phyloP scores from a whole-genome alignment of 345 rosid genomes.

The Alliaria petiolata region DNA sequence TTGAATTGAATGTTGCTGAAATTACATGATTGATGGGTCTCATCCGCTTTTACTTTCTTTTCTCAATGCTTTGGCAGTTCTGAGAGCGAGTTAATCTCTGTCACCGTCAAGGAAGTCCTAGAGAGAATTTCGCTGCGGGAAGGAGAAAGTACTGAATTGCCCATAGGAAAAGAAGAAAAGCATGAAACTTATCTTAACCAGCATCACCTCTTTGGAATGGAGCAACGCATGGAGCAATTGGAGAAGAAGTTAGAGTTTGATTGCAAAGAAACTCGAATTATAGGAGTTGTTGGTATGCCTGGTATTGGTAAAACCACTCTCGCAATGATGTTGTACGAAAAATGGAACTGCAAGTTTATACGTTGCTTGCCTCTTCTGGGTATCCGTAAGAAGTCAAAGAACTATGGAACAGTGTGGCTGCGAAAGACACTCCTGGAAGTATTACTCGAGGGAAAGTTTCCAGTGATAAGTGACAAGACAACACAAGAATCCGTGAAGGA shows the following conservation, averaged over 20 bases:
- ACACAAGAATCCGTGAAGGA: neutral
- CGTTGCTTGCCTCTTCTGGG: neutral
- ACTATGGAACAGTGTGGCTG: neutral
- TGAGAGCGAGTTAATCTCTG: neutral
- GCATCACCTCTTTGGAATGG: neutral
- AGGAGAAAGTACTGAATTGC: no score
- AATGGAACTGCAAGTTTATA: neutral
- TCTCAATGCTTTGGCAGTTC: no score
- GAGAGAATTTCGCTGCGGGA: neutral
- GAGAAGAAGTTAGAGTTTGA: conserved; percentile 2
- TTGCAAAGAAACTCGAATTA: conserved; percentile 5
- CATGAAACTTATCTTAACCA: neutral
- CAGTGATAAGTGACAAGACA: neutral
- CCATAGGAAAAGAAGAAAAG: neutral
- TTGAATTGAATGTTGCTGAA: neutral
- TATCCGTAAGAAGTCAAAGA: neutral
- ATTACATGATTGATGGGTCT: no score
- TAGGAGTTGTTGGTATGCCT: conserved; percentile 23
- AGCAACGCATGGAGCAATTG: neutral
- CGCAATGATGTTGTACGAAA: neutral
- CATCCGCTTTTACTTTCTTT: no score
- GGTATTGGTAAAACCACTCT: conserved; percentile 20
- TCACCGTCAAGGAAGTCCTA: neutral
- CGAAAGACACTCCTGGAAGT: neutral
- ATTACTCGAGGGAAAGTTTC: neutral